Base-by-base conservation (phyloP, 2,329 filamentous ascomycete genomes). In the Drechmeria coniospora region DNA sequence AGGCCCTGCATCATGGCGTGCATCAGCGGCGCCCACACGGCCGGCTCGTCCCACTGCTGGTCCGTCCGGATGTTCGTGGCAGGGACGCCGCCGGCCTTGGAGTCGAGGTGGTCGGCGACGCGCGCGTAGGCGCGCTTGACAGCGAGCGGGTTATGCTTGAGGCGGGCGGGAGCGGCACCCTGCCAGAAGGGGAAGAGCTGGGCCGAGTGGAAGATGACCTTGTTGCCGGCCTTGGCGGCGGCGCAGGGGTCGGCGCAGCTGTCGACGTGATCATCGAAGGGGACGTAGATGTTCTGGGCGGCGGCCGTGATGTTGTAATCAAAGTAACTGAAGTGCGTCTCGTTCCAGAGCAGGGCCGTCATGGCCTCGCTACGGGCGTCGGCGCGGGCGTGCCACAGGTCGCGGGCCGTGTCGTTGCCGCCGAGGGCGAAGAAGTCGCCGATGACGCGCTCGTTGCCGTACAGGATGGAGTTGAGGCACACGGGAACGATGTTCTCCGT, bases 181-280 rank as follows among this genome's bases (percentile, higher is more conserved):
- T 68, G 66, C 73, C 74, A 79, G 58, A 78, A 78, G 2, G 74
- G 74, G 44, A 72, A 77, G 46, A 74, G 68, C 44, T 78, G 73
- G 1, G 63, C 63, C 7, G 66, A 47, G 32, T 65, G 51, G 43
- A 77, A 75, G 32, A 65, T 42, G 14, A 75, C 53, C 43, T 77
- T 68, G 21, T 65, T 46, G 22, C 64, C 70, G 1, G 54, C 40
- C 4, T 71, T 69, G 0, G 68, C 67, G 8, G 48, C 52, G 7
- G 36, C 34, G n/a, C 32, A 43, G 8, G 52, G 51, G 5, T 40
- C 34, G 3, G 33, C 18, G n/a, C n/a, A n/a, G n/a, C n/a, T n/a
- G 4, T 34, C 31, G 2, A 48, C 40, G 35, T 66, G 61, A 4
- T 49, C 40, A 36, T 73, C 67, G 7, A 47, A 45, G 2, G 61